A percentile compares a stretch with the other conserved stretches of the same genome.
Conservation (phyloP, 139 green algal species). For the Micractinium sp. region DNA sequence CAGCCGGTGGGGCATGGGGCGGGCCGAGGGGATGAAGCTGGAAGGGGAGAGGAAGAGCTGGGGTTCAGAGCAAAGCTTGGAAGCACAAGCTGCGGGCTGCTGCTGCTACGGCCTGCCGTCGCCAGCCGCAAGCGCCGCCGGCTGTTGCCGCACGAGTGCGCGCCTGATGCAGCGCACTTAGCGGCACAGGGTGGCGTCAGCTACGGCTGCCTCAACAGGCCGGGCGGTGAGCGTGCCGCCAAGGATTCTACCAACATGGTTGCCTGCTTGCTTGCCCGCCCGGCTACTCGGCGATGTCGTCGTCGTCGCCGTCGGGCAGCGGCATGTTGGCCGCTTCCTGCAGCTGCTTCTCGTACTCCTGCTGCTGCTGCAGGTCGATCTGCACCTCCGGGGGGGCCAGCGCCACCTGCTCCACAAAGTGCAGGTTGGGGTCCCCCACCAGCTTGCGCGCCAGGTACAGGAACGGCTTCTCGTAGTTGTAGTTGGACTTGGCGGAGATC, state of each 20-base stretch:
- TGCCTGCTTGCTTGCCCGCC: background rate
- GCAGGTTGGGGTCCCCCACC: constrained; percentile 90
- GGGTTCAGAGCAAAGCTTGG: constrained; percentile 11
- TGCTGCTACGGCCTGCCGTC: background rate
- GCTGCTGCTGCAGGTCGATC: constrained; percentile 92
- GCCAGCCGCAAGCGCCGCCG: no score
- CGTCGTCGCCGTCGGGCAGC: constrained; percentile 85
- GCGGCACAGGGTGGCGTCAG: no score
- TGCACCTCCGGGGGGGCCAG: constrained; percentile 95
- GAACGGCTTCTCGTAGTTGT: constrained; percentile 99
- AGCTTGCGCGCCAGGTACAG: constrained; percentile 99
- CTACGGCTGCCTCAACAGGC: no score
- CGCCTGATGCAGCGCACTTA: no score
- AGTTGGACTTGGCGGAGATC: constrained; percentile 99
- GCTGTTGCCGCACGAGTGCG: no score
- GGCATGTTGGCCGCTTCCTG: constrained; percentile 70
- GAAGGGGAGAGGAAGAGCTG: constrained; percentile 7
- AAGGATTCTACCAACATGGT: no score
- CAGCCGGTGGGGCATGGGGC: no score
- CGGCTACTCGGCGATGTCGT: constrained; percentile 68
- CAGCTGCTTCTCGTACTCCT: constrained; percentile 84
- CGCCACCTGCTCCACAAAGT: constrained; percentile 94
- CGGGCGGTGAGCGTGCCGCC: background rate
- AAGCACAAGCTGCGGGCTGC: background rate
- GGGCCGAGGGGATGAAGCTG: no score